Evolutionary conservation across 164 flowering plant species (phyloP).

Genomic region (Vitis labrusca): DNA sequence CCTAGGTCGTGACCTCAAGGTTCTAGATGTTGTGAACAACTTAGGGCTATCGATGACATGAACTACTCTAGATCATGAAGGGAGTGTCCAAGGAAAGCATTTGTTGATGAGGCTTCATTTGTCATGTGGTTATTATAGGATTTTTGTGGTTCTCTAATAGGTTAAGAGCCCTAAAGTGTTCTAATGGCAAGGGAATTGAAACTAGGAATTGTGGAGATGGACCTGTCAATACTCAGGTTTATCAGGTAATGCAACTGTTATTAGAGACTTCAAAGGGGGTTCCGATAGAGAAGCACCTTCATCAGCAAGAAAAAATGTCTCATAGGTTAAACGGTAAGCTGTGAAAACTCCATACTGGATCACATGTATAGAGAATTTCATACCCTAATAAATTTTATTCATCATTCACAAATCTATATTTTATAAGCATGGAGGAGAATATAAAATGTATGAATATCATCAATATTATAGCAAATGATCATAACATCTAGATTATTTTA

Average conservation of each 20-base stretch:
- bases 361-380: slow-evolving; percentile 37
- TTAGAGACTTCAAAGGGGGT: slow-evolving; percentile 64
- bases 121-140: slow-evolving; percentile 16
- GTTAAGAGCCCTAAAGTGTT: slow-evolving; percentile 32
- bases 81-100: background rate
- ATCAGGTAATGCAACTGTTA: slow-evolving; percentile 79
- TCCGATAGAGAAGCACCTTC: slow-evolving; percentile 90
- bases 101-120: slow-evolving; percentile 8
- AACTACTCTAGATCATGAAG: too few relatives aligned
- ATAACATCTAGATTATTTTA: too few relatives aligned
- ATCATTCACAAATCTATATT: too few relatives aligned
- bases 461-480: too few relatives aligned
- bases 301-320: slow-evolving; percentile 92
- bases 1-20: too few relatives aligned
- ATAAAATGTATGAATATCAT: too few relatives aligned
- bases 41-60: too few relatives aligned
- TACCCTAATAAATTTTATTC: too few relatives aligned
- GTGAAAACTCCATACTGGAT: slow-evolving; percentile 85
- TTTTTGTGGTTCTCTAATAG: slow-evolving; percentile 25
- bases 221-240: slow-evolving; percentile 63
- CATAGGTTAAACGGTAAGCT: slow-evolving; percentile 86
- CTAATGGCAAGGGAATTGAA: slow-evolving; percentile 37
- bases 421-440: too few relatives aligned
- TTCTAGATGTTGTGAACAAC: too few relatives aligned
- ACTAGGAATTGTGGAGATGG: slow-evolving; percentile 80